Conservation (phyloP, 306 rosid species). For the Castanea mollissima region DNA sequence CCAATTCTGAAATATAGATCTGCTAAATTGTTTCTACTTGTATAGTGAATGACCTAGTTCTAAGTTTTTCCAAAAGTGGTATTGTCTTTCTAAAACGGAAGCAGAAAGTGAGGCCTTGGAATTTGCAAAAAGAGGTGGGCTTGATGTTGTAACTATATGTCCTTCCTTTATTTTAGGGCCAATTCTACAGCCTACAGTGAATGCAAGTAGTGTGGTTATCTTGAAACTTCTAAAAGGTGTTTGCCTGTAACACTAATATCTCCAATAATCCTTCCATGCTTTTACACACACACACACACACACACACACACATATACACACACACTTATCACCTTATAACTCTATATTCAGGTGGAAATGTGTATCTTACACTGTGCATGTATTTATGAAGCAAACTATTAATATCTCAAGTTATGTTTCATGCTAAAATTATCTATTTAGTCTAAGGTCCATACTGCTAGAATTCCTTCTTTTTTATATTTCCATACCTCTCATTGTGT, state of each 20-base stretch:
- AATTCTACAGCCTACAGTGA: constrained; percentile 52
- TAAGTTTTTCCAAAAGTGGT: constrained; percentile 63
- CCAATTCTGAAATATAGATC: too few species aligned
- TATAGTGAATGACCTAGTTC: neutral
- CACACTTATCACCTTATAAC: too few species aligned
- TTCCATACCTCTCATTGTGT: too few species aligned
- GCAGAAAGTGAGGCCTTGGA: constrained; percentile 67
- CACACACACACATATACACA: too few species aligned
- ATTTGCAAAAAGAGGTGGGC: constrained; percentile 52
- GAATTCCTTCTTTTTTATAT: too few species aligned
- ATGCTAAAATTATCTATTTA: too few species aligned
- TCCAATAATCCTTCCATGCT: constrained; percentile 1
- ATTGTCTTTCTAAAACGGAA: constrained; percentile 63
- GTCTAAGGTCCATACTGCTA: too few species aligned
- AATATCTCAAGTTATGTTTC: too few species aligned
- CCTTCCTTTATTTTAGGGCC: constrained; percentile 57
- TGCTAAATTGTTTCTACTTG: neutral
- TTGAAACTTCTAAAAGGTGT: constrained; percentile 53
- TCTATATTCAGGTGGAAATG: too few species aligned
- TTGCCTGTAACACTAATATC: neutral
- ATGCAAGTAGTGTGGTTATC: constrained; percentile 59
- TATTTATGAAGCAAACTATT: too few species aligned
- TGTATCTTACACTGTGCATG: too few species aligned
- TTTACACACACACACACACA: too few species aligned
- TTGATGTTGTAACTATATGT: constrained; percentile 50